Conservation (phyloP, 2,329 filamentous ascomycete species). For the Nothopassalora personata region DNA sequence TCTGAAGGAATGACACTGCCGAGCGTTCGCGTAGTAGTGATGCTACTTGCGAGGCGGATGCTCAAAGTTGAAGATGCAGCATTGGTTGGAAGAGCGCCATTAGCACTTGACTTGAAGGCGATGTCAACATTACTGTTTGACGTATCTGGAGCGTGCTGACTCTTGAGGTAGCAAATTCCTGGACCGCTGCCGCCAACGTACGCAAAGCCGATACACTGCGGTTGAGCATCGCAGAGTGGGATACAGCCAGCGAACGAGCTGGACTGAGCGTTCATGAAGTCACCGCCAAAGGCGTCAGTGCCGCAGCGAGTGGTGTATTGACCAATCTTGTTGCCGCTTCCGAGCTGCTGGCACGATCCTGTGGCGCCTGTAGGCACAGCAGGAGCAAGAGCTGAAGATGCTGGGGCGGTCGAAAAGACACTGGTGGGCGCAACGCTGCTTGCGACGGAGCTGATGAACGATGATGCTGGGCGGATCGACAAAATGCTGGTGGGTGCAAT, state of each 20-base stretch:
- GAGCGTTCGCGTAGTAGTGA: background rate
- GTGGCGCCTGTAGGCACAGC: constrained; percentile 2
- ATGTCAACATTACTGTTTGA: constrained; percentile 2
- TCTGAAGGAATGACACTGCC: background rate
- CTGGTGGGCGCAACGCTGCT: no score
- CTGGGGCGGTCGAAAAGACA: no score
- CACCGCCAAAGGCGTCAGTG: constrained; percentile 12
- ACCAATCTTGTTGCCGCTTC: constrained; percentile 14
- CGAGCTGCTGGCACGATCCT: constrained; percentile 8
- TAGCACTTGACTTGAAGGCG: background rate
- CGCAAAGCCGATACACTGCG: constrained; percentile 15
- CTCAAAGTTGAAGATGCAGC: background rate
- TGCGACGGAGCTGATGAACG: background rate
- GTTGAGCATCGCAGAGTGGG: constrained; percentile 7
- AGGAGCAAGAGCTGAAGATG: background rate
- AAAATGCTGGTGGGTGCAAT: background rate
- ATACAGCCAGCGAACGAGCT: constrained; percentile 22
- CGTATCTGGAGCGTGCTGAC: background rate
- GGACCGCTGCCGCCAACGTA: constrained; percentile 8
- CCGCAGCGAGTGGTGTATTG: constrained; percentile 2
- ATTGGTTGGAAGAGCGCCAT: background rate
- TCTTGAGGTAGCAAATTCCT: constrained; percentile 17
- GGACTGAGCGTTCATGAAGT: constrained; percentile 13
- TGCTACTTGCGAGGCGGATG: background rate
- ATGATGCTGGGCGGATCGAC: background rate